Conservation (phyloP, 2,329 filamentous ascomycete species). For the Penicillium brasilianum region DNA sequence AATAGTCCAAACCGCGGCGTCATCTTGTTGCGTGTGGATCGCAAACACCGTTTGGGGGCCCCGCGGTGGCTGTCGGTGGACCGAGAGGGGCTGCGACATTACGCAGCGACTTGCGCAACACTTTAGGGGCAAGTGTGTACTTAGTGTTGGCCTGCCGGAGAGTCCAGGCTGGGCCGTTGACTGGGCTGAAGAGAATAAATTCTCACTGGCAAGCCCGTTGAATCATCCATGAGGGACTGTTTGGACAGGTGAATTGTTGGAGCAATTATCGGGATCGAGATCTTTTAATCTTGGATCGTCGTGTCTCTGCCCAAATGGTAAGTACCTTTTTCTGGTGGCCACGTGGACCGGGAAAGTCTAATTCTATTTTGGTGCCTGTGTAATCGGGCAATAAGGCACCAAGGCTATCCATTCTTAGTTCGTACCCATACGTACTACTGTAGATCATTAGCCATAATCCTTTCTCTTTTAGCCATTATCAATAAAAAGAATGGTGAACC, state of each 20-base stretch:
- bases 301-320: too few relatives aligned
- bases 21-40: constrained; percentile 12
- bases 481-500: too few relatives aligned
- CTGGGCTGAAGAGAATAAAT: background rate
- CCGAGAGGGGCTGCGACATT: constrained; percentile 5
- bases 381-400: too few relatives aligned
- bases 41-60: background rate
- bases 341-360: too few relatives aligned
- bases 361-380: too few relatives aligned
- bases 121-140: background rate
- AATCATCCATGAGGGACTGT: background rate
- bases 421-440: too few relatives aligned
- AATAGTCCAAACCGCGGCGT: constrained; percentile 9
- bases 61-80: background rate
- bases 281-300: background rate
- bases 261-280: background rate
- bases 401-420: too few relatives aligned
- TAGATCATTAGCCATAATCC: too few relatives aligned
- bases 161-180: background rate
- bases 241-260: too few relatives aligned
- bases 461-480: too few relatives aligned
- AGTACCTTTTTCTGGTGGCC: too few relatives aligned
- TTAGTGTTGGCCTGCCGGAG: background rate
- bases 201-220: background rate
- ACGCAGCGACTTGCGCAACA: constrained; percentile 12